These are phyloP conservation scores for Rhytidiadelphus loreus DNA, from an alignment of 225 moss, liverwort and hornwort species.

Conservation along the genomic window DNA sequence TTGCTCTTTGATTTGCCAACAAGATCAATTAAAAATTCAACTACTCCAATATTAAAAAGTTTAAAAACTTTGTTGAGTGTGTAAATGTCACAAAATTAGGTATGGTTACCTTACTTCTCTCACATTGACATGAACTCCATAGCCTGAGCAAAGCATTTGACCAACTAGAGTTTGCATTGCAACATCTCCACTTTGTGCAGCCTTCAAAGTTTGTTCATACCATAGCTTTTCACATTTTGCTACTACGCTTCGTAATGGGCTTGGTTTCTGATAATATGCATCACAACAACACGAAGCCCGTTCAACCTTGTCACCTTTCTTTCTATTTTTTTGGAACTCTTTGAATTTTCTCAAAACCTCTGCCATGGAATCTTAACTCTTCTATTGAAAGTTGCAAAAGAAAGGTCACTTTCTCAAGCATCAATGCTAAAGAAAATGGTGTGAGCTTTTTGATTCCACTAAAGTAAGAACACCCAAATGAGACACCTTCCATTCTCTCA, in stretches of 20 bases:
- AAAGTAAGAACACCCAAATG: neutral
- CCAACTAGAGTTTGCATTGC: neutral
- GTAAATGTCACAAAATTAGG: neutral
- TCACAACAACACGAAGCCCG: neutral
- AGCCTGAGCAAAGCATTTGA: neutral
- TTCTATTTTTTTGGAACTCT: neutral
- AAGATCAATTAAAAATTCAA: neutral
- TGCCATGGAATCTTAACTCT: neutral
- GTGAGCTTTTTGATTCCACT: neutral
- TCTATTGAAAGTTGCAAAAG: neutral
- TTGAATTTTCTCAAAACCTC: neutral
- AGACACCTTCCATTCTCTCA: neutral
- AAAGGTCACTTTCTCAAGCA: neutral
- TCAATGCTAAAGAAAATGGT: neutral
- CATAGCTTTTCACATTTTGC: neutral
- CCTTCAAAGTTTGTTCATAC: neutral
- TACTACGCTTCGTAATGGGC: neutral
- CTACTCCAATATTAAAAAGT: neutral
- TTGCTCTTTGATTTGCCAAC: neutral
- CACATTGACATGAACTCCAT: neutral
- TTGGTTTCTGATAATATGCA: neutral
- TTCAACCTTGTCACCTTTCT: neutral
- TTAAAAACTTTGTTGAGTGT: fast-evolving
- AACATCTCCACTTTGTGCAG: neutral
- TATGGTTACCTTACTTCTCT: neutral